Evolutionary conservation across 345 rosid species (phyloP), one percentile per base, ranked within the genome.

Genomic region (Eucalyptus virginea): DNA sequence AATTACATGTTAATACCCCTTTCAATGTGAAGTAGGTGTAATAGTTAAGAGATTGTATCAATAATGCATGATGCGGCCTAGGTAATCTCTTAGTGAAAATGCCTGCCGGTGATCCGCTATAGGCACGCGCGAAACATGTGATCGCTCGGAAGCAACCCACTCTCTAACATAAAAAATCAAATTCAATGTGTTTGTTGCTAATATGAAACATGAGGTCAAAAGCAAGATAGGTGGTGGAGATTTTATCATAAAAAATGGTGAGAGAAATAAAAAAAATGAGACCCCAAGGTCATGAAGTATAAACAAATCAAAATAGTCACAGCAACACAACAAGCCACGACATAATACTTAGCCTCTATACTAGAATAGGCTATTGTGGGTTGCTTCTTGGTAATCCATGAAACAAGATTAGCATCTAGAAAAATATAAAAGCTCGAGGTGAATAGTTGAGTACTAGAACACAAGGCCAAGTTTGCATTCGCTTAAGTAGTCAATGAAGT

Each of bases 71-170:
- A 60, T 60, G 67, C 0, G n/a, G 32, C n/a, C 67, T 65, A 7
- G 37, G 4, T n/a, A n/a, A 1, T 30, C 37, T 13, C 37, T 65
- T 65, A 30, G 77, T 14, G n/a, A n/a, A 65, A 14, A 65, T 65
- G 37, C n/a, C 8, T 65, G 11, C 9, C 2, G 0, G 0, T 15
- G 19, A 1, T 65, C 6, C 1, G 2, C 3, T n/a, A 1, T 65
- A 65, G 77, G n/a, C 77, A 65, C 2, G 21, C 32, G 0, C 6
- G 0, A 65, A 65, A 65, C 37, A 15, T 13, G 72, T 15, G 77
- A 65, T 65, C 0, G 1, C n/a, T 0, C 1, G 5, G 37, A 65
- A 65, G 69, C 69, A 62, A 62, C 32, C 67, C 32, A 12, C 67
- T 60, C 67, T 28, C 67, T 26, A 60, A 60, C 17, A 60, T 11